Conservation (phyloP, 139 green algal species). For the Astrephomene gubernaculifera region DNA sequence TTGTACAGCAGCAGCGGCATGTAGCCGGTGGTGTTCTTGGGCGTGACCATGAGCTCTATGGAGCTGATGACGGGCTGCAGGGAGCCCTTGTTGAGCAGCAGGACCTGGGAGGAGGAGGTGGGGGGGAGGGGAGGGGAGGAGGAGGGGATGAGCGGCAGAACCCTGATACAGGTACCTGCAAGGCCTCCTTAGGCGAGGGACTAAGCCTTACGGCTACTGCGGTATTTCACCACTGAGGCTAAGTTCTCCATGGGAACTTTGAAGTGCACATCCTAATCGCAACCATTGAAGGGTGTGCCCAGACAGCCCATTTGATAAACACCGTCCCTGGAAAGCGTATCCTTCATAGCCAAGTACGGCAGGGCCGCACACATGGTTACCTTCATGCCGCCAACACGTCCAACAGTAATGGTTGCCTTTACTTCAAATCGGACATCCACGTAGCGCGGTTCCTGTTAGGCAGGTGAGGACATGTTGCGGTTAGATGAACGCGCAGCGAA, state of each 20-base stretch:
- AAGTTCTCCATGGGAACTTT: background rate
- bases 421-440: slow-evolving; percentile 15
- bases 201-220: no score
- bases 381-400: background rate
- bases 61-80: background rate
- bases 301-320: background rate
- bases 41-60: background rate
- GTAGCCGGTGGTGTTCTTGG: background rate
- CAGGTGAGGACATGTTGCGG: background rate
- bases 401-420: background rate
- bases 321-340: background rate
- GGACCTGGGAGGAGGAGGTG: background rate
- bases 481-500: no score
- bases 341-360: background rate
- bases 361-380: background rate
- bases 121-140: background rate
- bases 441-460: background rate
- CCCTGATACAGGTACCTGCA: background rate
- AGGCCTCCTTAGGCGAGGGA: background rate
- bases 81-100: background rate
- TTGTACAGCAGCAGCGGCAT: background rate
- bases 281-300: background rate
- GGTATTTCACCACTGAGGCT: background rate
- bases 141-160: background rate
- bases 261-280: background rate